Conservation (phyloP, 257 asterid genomes). For the Solanum medicagineum region DNA sequence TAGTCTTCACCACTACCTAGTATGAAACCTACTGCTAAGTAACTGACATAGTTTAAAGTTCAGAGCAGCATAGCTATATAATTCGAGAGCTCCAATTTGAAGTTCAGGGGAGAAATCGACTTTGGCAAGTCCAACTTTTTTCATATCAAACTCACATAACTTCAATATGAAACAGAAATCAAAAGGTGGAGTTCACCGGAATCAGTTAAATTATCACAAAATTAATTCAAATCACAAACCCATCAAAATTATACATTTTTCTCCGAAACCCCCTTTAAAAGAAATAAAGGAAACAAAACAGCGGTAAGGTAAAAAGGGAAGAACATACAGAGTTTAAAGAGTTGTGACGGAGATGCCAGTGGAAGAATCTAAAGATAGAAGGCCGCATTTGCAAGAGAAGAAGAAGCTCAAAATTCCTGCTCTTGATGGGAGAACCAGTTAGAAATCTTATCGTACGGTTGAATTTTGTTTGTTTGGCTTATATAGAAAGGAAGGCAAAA, state of each 20-base stretch:
- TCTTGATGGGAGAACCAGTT: background rate
- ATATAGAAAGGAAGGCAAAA: background rate
- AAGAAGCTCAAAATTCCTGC: background rate
- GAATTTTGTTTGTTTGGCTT: background rate
- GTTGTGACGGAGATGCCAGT: conserved; percentile 19
- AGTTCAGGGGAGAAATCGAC: background rate
- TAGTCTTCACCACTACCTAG: background rate
- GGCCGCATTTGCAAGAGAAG: conserved; percentile 31
- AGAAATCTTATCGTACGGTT: background rate
- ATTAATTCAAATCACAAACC: background rate
- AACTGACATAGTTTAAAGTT: background rate
- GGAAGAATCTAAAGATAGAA: conserved; percentile 30
- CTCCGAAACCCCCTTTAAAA: background rate
- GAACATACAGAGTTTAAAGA: background rate
- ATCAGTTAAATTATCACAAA: background rate
- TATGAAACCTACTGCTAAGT: background rate
- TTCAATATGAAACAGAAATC: background rate
- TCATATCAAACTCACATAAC: background rate
- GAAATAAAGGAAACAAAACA: background rate
- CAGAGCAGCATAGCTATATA: background rate
- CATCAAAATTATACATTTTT: background rate
- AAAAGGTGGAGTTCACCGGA: background rate
- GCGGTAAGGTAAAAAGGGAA: background rate
- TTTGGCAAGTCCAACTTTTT: background rate
- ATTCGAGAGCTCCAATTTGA: background rate